Evolutionary conservation across 352 stramenopile genomes (phyloP).

Genomic region (Globisporangium iwayamae): DNA sequence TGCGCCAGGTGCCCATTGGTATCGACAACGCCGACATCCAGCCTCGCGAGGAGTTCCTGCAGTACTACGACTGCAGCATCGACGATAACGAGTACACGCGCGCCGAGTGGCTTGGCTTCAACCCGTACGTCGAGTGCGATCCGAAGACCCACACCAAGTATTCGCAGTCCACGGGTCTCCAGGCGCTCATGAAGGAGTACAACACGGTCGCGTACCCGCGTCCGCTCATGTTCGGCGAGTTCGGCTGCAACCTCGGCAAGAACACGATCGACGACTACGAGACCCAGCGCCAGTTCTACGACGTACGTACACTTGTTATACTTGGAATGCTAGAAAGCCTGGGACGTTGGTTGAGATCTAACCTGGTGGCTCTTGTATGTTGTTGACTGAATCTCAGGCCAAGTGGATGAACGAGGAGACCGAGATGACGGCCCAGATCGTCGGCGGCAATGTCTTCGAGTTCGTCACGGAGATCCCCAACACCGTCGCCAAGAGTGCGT

Average conservation of each 20-base stretch:
- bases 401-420: conserved; percentile 85
- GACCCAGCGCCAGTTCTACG: conserved; percentile 45
- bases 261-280: conserved; percentile 54
- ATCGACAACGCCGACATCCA: conserved; percentile 43
- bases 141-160: conserved; percentile 36
- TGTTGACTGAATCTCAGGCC: conserved; percentile 26
- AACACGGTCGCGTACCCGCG: conserved; percentile 30
- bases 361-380: background rate
- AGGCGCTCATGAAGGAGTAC: conserved; percentile 50
- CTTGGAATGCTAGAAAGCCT: background rate
- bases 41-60: conserved; percentile 30
- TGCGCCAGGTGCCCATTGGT: conserved; percentile 43
- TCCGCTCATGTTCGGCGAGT: conserved; percentile 57
- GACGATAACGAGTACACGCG: conserved; percentile 40
- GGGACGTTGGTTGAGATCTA: too few relatives aligned
- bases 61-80: conserved; percentile 48
- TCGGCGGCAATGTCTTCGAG: conserved; percentile 80
- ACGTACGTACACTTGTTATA: conserved; percentile 20
- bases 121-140: conserved; percentile 59
- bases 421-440: conserved; percentile 68
- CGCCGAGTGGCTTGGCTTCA: conserved; percentile 42
- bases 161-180: conserved; percentile 32
- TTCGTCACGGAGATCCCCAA: conserved; percentile 75
- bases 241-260: conserved; percentile 43
- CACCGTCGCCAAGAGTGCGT: conserved; percentile 17